phyloP scores from a whole-genome alignment of 768 basidiomycete species.

The Mycena polygramma region DNA sequence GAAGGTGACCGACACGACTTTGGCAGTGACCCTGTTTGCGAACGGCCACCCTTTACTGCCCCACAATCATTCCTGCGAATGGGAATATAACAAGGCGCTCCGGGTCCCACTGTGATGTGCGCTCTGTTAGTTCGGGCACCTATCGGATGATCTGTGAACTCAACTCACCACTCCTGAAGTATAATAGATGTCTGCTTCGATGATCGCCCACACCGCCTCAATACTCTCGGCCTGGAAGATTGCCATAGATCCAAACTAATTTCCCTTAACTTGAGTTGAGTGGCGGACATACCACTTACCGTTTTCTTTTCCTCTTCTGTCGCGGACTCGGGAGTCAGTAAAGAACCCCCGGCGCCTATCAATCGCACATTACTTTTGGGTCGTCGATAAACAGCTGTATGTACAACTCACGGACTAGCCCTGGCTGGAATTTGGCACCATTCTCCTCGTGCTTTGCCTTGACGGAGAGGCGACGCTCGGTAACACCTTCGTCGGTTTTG shows the following conservation, averaged over 20 bases:
- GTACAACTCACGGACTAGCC: constrained; percentile 63
- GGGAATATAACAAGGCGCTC: constrained; percentile 39
- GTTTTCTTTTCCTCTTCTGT: constrained; percentile 65
- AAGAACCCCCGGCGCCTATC: constrained; percentile 64
- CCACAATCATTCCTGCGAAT: constrained; percentile 5
- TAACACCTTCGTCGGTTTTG: constrained; percentile 68
- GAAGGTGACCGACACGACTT: no score
- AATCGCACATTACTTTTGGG: neutral
- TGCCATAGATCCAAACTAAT: constrained; percentile 60
- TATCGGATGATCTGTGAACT: neutral
- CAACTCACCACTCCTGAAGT: constrained; percentile 55
- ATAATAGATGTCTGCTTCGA: constrained; percentile 55
- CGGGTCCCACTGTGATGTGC: constrained; percentile 38
- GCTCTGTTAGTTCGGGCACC: neutral
- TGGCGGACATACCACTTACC: constrained; percentile 69
- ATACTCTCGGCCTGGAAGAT: constrained; percentile 66
- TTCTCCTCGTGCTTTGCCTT: constrained; percentile 64
- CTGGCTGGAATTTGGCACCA: constrained; percentile 55
- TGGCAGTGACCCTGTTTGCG: no score
- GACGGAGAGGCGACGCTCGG: constrained; percentile 69
- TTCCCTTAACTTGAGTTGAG: neutral
- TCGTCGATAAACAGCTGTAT: neutral
- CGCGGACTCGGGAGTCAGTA: constrained; percentile 71
- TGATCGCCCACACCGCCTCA: constrained; percentile 51
- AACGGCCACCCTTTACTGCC: no score